These are phyloP conservation scores for Scleroderma citrinum DNA, from an alignment of 768 basidiomycete species.

Conservation along the genomic window DNA sequence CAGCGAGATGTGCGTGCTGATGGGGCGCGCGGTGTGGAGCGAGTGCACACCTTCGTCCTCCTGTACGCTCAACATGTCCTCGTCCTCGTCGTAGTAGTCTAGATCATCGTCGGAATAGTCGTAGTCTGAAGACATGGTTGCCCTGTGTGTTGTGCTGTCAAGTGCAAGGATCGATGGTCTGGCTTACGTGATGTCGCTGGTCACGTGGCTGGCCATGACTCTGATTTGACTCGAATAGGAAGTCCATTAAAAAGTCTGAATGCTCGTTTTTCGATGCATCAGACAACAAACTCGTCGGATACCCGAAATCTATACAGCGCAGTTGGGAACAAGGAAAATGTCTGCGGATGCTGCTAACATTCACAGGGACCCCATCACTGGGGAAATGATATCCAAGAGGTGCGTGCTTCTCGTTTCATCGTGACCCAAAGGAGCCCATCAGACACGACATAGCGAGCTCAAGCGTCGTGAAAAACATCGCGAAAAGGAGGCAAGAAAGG, in stretches of 20 bases:
- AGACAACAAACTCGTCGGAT: conserved; percentile 4
- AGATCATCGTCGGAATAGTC: conserved; percentile 65
- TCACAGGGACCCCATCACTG: conserved; percentile 82
- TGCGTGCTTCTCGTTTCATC: conserved; percentile 34
- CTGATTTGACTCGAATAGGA: conserved; percentile 22
- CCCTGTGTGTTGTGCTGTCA: conserved; percentile 7
- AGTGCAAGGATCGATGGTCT: conserved; percentile 21
- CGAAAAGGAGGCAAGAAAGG: conserved; percentile 66
- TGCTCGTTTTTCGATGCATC: conserved; percentile 23
- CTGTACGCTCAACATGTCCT: conserved; percentile 56
- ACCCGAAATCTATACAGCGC: conserved; percentile 7
- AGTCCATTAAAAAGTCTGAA: conserved; percentile 16
- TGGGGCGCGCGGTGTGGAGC: conserved; percentile 13
- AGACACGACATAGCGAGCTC: conserved; percentile 62
- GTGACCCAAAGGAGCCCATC: conserved; percentile 11
- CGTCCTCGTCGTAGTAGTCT: conserved; percentile 68
- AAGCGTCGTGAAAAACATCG: conserved; percentile 91
- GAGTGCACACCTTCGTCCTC: conserved; percentile 42
- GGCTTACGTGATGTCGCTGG: conserved; percentile 16
- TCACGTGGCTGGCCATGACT: conserved; percentile 1
- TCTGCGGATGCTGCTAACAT: conserved; percentile 30
- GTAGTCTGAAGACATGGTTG: conserved; percentile 56
- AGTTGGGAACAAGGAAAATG: conserved; percentile 26
- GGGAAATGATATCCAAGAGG: conserved; percentile 97
- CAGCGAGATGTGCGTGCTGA: conserved; percentile 7